Conservation (phyloP, 83 land plant genomes). For the Picea engelmannii region DNA sequence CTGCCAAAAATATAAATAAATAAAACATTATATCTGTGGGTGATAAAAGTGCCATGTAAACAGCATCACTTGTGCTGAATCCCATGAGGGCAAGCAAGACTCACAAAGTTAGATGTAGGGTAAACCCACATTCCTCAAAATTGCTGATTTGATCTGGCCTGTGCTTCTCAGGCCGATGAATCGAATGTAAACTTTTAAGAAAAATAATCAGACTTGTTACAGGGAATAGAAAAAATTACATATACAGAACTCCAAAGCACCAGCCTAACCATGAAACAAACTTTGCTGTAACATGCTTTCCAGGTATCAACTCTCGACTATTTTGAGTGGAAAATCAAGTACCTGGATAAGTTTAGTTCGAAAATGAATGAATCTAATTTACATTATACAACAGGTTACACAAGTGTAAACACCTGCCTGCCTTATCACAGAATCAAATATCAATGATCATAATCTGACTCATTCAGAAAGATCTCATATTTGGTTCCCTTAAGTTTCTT, state of each 20-base stretch:
- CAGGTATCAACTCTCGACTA: not conserved
- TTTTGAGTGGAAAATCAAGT: not conserved
- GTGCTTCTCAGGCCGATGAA: conserved; percentile 5
- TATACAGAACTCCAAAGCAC: not conserved
- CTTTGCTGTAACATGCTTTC: not conserved
- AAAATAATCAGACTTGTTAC: conserved; percentile 2
- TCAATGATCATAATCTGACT: conserved; percentile 18
- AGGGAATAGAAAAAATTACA: not conserved
- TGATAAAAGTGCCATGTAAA: too few relatives aligned
- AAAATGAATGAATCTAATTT: conserved; percentile 15
- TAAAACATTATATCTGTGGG: too few relatives aligned
- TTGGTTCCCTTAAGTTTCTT: conserved; percentile 35
- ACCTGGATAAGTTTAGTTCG: not conserved
- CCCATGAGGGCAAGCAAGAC: too few relatives aligned
- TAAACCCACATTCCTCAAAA: not conserved
- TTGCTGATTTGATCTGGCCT: not conserved
- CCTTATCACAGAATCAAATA: conserved; percentile 7
- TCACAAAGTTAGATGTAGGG: not conserved
- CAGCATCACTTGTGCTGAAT: too few relatives aligned
- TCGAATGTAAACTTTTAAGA: not conserved
- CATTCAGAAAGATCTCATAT: conserved; percentile 31
- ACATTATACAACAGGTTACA: not conserved
- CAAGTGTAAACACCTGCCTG: not conserved
- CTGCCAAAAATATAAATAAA: too few relatives aligned
- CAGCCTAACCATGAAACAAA: conserved; percentile 5